Percentiles rank a stretch among this genome's conserved stretches.
These are phyloP conservation scores for Saturnispora hagleri DNA, from an alignment of 805 yeast species.

Conservation along the genomic window DNA sequence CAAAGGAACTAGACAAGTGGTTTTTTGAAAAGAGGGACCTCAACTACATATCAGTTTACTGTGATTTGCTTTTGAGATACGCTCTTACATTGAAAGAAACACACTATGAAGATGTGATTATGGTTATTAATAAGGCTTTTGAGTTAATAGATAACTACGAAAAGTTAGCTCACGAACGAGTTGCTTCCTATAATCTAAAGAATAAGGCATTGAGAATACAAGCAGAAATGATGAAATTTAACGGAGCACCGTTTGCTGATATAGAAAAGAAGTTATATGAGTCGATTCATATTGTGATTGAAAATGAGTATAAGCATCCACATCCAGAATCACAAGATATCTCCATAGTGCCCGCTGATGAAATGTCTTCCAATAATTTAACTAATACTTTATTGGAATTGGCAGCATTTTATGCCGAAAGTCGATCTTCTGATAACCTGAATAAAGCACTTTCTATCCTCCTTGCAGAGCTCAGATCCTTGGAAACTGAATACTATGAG, in stretches of 20 bases:
- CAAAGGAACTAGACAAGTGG: conserved; percentile 18
- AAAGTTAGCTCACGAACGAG: conserved; percentile 11
- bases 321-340: conserved; percentile 11
- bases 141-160: conserved; percentile 26
- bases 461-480: conserved; percentile 24
- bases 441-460: conserved; percentile 29
- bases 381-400: conserved; percentile 25
- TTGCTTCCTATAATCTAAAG: conserved; percentile 24
- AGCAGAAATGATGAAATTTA: conserved; percentile 24
- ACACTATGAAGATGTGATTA: conserved; percentile 19
- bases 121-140: conserved; percentile 24
- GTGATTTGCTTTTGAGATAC: conserved; percentile 32
- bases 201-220: conserved; percentile 30
- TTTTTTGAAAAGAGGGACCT: conserved; percentile 25
- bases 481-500: conserved; percentile 21
- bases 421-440: conserved; percentile 15
- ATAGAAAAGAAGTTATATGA: conserved; percentile 26
- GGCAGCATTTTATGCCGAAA: conserved; percentile 22
- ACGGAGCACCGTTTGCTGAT: conserved; percentile 14
- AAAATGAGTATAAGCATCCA: conserved; percentile 16
- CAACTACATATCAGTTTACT: conserved; percentile 26
- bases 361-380: conserved; percentile 17
- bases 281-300: conserved; percentile 21
- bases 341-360: conserved; percentile 19
- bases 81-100: conserved; percentile 27